phyloP scores from a whole-genome alignment of 1,139 yeast species.

The Taphrina flavorubra region DNA sequence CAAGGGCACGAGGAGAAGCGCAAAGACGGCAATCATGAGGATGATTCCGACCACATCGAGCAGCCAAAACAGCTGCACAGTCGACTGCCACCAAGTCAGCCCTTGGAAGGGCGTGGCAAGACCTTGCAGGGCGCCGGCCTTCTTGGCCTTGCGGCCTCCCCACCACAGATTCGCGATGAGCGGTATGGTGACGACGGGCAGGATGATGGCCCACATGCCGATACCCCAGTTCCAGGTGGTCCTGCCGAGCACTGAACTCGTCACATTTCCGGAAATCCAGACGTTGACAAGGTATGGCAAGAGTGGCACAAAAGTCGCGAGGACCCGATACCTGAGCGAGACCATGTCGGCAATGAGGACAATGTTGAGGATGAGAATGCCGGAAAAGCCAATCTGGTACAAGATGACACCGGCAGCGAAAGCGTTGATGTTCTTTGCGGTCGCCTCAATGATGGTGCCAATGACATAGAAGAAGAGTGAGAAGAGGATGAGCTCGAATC shows the following conservation, averaged over 20 bases:
- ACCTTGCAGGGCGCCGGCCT: slow-evolving; percentile 47
- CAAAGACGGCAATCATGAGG: slow-evolving; percentile 51
- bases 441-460: slow-evolving; percentile 74
- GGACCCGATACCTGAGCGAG: slow-evolving; percentile 53
- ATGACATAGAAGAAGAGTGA: slow-evolving; percentile 66
- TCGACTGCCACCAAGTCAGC: slow-evolving; percentile 42
- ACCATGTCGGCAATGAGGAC: slow-evolving; percentile 56
- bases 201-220: slow-evolving; percentile 52
- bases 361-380: slow-evolving; percentile 53
- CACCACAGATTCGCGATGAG: slow-evolving; percentile 49
- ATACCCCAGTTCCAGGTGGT: slow-evolving; percentile 53
- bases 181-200: slow-evolving; percentile 52
- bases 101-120: slow-evolving; percentile 27
- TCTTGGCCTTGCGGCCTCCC: slow-evolving; percentile 50
- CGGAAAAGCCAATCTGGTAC: slow-evolving; percentile 71
- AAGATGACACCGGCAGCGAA: slow-evolving; percentile 77
- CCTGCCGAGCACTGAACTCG: slow-evolving; percentile 44
- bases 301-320: slow-evolving; percentile 53
- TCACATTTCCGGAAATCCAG: slow-evolving; percentile 48
- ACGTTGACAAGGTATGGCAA: slow-evolving; percentile 48
- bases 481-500: slow-evolving; percentile 57
- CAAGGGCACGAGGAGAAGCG: slow-evolving; percentile 53
- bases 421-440: slow-evolving; percentile 66
- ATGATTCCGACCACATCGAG: slow-evolving; percentile 53
- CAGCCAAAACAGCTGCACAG: slow-evolving; percentile 29